These are phyloP conservation scores for Neolentinus lepideus DNA, from an alignment of 1,284 basidiomycete genomes.

Conservation along the genomic window DNA sequence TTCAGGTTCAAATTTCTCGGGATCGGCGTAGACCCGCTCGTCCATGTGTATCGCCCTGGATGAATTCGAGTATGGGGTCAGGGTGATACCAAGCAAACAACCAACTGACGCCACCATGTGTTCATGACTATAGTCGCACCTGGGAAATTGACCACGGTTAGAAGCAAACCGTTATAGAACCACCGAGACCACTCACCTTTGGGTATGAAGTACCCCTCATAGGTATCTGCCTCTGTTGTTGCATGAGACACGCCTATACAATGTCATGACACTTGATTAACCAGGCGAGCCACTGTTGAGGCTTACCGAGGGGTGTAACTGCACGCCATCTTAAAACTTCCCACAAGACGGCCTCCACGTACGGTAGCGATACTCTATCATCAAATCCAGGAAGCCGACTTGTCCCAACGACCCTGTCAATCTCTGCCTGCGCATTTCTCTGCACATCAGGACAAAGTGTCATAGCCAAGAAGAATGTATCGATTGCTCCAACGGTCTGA, in stretches of 20 bases:
- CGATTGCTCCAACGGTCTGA: neutral
- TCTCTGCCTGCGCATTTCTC: constrained; percentile 1
- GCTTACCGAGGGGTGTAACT: neutral
- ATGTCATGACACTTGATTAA: neutral
- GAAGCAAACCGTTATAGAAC: neutral
- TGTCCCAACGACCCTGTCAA: neutral
- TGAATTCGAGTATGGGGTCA: neutral
- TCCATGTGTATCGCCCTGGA: neutral
- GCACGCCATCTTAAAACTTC: neutral
- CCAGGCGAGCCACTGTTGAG: neutral
- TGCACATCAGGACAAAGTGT: neutral
- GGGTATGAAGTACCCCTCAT: constrained; percentile 16
- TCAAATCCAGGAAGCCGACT: neutral
- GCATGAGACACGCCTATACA: neutral
- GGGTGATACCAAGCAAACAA: neutral
- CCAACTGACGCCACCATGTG: neutral
- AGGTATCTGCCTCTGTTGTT: constrained; percentile 17
- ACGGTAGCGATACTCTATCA: neutral
- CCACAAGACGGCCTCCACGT: neutral
- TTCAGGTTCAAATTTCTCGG: constrained; percentile 6
- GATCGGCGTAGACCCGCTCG: neutral
- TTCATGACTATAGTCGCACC: neutral
- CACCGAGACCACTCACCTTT: constrained; percentile 12
- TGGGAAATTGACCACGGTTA: neutral
- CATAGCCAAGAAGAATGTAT: neutral